Percentiles rank a stretch among this genome's conserved stretches.
These are phyloP conservation scores for Pythium phragmiticola DNA, from an alignment of 352 stramenopile species.

Conservation along the genomic window DNA sequence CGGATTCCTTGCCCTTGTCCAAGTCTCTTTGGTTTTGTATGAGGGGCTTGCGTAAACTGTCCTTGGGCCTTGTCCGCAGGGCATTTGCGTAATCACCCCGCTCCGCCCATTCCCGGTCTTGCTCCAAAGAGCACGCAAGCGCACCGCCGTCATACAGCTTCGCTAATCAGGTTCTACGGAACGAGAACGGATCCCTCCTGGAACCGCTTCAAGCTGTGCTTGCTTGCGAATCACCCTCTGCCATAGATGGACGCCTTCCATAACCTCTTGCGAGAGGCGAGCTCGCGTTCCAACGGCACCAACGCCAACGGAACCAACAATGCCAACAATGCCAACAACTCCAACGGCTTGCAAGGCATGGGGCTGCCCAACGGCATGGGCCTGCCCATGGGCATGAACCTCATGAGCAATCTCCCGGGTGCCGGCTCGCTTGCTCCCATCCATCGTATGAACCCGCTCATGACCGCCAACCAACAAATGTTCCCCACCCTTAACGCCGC, in stretches of 20 bases:
- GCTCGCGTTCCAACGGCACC: slow-evolving; percentile 41
- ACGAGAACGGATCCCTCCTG: neutral
- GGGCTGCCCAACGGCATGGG: slow-evolving; percentile 42
- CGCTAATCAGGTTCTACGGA: slow-evolving; percentile 5
- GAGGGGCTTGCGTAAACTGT: slow-evolving; percentile 30
- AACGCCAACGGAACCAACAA: slow-evolving; percentile 14
- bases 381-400: slow-evolving; percentile 64
- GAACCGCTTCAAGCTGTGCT: slow-evolving; percentile 7
- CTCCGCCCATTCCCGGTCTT: slow-evolving; percentile 3
- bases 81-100: slow-evolving; percentile 28
- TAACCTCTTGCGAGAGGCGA: slow-evolving; percentile 71
- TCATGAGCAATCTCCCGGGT: slow-evolving; percentile 51
- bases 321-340: neutral
- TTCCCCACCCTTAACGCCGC: slow-evolving; percentile 45
- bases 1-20: neutral
- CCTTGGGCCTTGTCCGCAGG: neutral
- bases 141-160: slow-evolving; percentile 2
- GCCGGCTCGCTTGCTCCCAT: slow-evolving; percentile 57
- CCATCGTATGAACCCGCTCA: slow-evolving; percentile 73
- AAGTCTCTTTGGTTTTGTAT: neutral
- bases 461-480: slow-evolving; percentile 59
- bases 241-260: slow-evolving; percentile 71
- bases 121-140: neutral
- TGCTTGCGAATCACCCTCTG: neutral
- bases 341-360: slow-evolving; percentile 8